Conservation (phyloP, 257 asterid genomes). For the Scutellaria baicalensis region DNA sequence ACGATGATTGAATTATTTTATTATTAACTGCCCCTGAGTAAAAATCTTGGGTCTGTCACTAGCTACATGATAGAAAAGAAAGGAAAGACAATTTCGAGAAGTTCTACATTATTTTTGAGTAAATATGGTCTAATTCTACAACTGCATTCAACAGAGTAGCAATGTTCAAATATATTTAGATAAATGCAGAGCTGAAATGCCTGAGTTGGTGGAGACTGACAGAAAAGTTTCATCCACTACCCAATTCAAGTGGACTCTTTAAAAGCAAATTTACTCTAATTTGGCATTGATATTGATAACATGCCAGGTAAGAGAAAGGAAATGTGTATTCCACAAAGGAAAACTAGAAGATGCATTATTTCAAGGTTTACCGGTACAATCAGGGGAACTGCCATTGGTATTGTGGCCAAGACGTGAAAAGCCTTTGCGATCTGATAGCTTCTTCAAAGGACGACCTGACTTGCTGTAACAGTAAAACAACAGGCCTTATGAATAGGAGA, state of each 20-base stretch:
- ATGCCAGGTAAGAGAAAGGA: not conserved
- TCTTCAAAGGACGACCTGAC: slow-evolving; percentile 83
- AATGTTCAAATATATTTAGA: not conserved
- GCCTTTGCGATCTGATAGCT: slow-evolving; percentile 74
- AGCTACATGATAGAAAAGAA: not conserved
- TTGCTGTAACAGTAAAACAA: slow-evolving; percentile 43
- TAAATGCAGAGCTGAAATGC: not conserved
- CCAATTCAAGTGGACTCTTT: not conserved
- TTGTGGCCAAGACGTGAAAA: slow-evolving; percentile 74
- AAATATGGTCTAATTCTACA: not conserved
- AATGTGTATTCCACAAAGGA: not conserved
- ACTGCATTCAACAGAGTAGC: not conserved
- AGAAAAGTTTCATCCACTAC: not conserved
- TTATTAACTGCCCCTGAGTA: no score
- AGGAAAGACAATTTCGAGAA: not conserved
- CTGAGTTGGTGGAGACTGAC: not conserved
- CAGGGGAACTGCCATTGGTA: slow-evolving; percentile 66
- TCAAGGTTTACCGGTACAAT: slow-evolving; percentile 54
- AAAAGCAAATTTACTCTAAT: not conserved
- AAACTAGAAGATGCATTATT: not conserved
- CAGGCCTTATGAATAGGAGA: slow-evolving; percentile 6
- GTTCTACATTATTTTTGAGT: not conserved
- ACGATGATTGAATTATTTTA: no score
- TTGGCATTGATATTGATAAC: not conserved
- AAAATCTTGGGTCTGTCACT: no score